Base-by-base conservation (phyloP, 805 yeast species). In the Clavispora asparagi region DNA sequence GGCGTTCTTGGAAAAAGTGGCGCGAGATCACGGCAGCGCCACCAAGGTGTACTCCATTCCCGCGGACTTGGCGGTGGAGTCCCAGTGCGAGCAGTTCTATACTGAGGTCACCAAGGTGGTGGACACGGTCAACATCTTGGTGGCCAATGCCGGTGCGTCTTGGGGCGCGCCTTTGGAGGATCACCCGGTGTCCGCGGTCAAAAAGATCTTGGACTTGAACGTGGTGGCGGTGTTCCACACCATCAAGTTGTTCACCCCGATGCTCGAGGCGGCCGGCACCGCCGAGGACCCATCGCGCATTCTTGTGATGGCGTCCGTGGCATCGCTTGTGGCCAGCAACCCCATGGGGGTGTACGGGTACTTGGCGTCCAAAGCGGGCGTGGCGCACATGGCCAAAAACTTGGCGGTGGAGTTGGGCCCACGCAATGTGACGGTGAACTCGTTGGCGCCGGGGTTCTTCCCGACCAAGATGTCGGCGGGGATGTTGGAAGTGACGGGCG, bases 71-170 rank as follows among this genome's bases (percentile, higher is more conserved):
- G 73, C 83, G 14, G 67, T 62, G 33, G 75, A 72, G 33, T 67
- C 60, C 11, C 85, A 84, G 9, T 73, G 74, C 42, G 63, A 68
- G 44, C 52, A 63, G 17, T 74, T 85, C 50, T 63, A 56, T 41
- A 62, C 69, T 6, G 72, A 69, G 33, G 76, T 77, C 13, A 49
- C 61, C 13, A 60, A 64, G 46, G 59, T 58, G 17, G 75, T 77
- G 25, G 61, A 62, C 14, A 69, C 73, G 55, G 72, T 84, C 32
- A 81, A 85, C 61, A 82, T 85, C 49, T 70, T 85, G 51, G 72
- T 83, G 55, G 87, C 90, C 41, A 85, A 85, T 57, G 91, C 92
- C 6, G 92, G 92, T 28, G 89, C 90, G 8, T 66, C 84, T 12
- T 85, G 91, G 91, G 91, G 90, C 16, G 83, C 80, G 1, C 78